These are phyloP conservation scores for Paecilomyces sp. DNA, from an alignment of 2,329 filamentous ascomycete genomes.

Conservation along the genomic window DNA sequence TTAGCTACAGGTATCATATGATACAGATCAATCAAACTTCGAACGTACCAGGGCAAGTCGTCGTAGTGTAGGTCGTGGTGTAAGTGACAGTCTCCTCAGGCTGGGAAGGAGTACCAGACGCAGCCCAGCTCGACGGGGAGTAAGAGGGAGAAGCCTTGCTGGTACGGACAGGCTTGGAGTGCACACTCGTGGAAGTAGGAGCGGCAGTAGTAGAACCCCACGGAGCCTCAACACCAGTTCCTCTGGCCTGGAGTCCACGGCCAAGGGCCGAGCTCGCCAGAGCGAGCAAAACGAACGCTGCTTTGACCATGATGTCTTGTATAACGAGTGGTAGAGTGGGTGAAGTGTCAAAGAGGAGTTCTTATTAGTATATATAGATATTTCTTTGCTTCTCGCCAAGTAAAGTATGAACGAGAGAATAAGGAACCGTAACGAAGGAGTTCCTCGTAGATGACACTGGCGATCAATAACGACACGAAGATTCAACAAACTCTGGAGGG, in stretches of 20 bases:
- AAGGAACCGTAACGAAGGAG: constrained; percentile 43
- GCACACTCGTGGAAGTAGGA: neutral
- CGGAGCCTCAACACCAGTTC: neutral
- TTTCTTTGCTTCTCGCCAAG: neutral
- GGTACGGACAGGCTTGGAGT: neutral
- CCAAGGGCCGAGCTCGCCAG: constrained; percentile 12
- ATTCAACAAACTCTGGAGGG: constrained; percentile 4
- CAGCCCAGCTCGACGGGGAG: neutral
- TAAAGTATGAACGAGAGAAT: constrained; percentile 16
- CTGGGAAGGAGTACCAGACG: neutral
- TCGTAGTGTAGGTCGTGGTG: constrained; percentile 8
- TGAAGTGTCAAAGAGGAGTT: neutral
- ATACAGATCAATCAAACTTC: neutral
- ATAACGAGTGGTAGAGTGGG: constrained; percentile 8
- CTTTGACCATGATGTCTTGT: constrained; percentile 4
- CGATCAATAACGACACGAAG: constrained; percentile 10
- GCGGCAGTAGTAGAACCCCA: neutral
- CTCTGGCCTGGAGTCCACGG: constrained; percentile 3
- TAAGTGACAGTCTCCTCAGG: constrained; percentile 1
- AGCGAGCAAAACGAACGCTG: constrained; percentile 11
- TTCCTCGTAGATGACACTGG: constrained; percentile 19
- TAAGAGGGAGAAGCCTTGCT: neutral
- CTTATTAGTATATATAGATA: neutral
- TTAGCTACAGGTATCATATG: neutral
- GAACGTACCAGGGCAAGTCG: constrained; percentile 7